Evolutionary conservation across 257 asterid genomes (phyloP), one percentile per base, ranked within the genome.

Genomic region (Ilex asprella): DNA sequence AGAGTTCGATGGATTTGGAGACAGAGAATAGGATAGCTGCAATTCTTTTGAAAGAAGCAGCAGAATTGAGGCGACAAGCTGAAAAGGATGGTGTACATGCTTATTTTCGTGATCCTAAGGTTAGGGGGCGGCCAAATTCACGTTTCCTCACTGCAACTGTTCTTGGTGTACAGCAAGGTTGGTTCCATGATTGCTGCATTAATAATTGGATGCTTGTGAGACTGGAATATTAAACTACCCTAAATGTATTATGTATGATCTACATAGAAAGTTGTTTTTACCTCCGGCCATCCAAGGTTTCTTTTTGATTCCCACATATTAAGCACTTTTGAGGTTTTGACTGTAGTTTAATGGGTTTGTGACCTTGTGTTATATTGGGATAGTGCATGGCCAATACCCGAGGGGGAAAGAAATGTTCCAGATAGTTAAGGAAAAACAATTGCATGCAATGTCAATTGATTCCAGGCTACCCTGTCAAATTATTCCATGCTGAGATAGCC

Each of bases 161-260:
- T 47, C 95, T 78, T 72, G 96, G 99, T 64, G 91, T 93, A 47
- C 99, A 93, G 65, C 99, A 89, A 82, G 95, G 99, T 82, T 61
- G 21, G 78, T 60, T 61, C 52, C 3, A 70, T 11, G 6, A 10
- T 39, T 52, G 31, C 55, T 16, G n/a, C 44, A 31, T 3, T 29
- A 13, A 13, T 46, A 1, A 51, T 55, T 39, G 41, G 7, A 35
- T 35, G 41, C 41, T 35, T 35, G 41, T 35, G 8, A 35, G 41
- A 35, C 41, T 35, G 41, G 41, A 4, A 35, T 3, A 3, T 5
- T 46, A 10, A 10, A 10, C 14, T 31, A 7, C 8, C 60, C 5
- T 72, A 31, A 30, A 50, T 11, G 39, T 31, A 43, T 16, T 7
- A 14, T 31, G 35, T 46, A 10, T 44, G 30, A 39, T 30, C n/a